Conservation (phyloP, 2,329 filamentous ascomycete genomes). For the Phaeosphaeriaceae sp. region DNA sequence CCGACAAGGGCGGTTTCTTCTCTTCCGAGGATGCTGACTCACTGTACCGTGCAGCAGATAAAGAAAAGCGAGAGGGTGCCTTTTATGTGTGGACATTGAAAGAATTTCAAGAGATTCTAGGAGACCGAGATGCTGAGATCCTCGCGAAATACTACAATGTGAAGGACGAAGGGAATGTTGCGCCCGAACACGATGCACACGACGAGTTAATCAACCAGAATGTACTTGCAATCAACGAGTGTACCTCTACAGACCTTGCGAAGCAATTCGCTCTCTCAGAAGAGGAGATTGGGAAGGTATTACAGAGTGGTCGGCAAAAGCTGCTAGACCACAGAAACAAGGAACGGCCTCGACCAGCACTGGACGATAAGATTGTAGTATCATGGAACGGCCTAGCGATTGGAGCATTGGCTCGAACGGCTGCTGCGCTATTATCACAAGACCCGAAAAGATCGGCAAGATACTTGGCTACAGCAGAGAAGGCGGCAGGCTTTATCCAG, state of each 20-base stretch:
- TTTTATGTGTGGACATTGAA: constrained; percentile 94
- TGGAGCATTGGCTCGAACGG: constrained; percentile 76
- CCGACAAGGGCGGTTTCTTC: constrained; percentile 75
- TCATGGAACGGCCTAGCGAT: constrained; percentile 91
- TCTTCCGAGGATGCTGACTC: constrained; percentile 93
- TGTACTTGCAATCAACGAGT: constrained; percentile 72
- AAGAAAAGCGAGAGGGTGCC: constrained; percentile 85
- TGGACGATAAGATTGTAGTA: constrained; percentile 88
- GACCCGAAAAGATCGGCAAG: constrained; percentile 63
- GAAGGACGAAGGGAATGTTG: constrained; percentile 82
- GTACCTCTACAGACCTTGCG: constrained; percentile 71
- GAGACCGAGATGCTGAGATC: constrained; percentile 71
- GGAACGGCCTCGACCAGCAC: constrained; percentile 75
- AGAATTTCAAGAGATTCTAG: constrained; percentile 80
- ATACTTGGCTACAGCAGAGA: constrained; percentile 70
- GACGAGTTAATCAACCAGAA: constrained; percentile 97
- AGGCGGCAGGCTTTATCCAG: constrained; percentile 75
- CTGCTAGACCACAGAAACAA: constrained; percentile 74
- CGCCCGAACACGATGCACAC: constrained; percentile 80
- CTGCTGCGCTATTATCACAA: constrained; percentile 68
- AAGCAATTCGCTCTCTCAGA: constrained; percentile 76
- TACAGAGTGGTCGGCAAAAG: constrained; percentile 70
- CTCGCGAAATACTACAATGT: constrained; percentile 87
- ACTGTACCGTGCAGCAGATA: constrained; percentile 72
- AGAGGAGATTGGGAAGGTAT: constrained; percentile 70